A percentile compares a stretch with the other conserved stretches of the same genome.
phyloP scores from a whole-genome alignment of 2,329 filamentous ascomycete species.

The Colletotrichum cereale region DNA sequence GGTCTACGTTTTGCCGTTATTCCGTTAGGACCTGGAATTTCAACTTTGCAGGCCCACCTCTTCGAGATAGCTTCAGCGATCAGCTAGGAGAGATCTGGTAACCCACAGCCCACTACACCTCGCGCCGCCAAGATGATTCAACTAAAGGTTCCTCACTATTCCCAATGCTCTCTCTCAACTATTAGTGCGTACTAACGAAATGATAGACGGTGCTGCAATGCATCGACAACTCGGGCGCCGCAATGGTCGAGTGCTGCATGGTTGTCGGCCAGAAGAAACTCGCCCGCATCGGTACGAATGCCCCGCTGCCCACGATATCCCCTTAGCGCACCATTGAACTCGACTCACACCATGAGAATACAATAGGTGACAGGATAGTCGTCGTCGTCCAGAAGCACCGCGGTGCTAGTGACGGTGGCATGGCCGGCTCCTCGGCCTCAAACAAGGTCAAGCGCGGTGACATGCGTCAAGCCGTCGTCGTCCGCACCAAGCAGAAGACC shows the following conservation, averaged over 20 bases:
- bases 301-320: not conserved
- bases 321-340: not conserved
- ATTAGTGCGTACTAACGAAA: not conserved
- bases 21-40: constrained; percentile 17
- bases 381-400: constrained; percentile 98
- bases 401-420: constrained; percentile 78
- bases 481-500: constrained; percentile 89
- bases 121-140: constrained; percentile 82
- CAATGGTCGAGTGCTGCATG: constrained; percentile 95
- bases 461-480: constrained; percentile 94
- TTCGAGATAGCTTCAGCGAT: constrained; percentile 37
- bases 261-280: constrained; percentile 91
- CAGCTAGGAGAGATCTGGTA: constrained; percentile 26
- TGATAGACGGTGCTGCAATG: constrained; percentile 93
- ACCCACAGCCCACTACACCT: constrained; percentile 33
- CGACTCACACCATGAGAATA: constrained; percentile 59
- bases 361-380: constrained; percentile 91
- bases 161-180: fast-evolving
- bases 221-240: constrained; percentile 99
- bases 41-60: constrained; percentile 31
- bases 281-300: constrained; percentile 83
- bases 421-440: constrained; percentile 78
- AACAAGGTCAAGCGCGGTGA: constrained; percentile 98
- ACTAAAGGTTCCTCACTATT: constrained; percentile 74
- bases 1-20: constrained; percentile 7